phyloP scores from a whole-genome alignment of 176 grass and related monocot species.

The Pontederia crassipes region DNA sequence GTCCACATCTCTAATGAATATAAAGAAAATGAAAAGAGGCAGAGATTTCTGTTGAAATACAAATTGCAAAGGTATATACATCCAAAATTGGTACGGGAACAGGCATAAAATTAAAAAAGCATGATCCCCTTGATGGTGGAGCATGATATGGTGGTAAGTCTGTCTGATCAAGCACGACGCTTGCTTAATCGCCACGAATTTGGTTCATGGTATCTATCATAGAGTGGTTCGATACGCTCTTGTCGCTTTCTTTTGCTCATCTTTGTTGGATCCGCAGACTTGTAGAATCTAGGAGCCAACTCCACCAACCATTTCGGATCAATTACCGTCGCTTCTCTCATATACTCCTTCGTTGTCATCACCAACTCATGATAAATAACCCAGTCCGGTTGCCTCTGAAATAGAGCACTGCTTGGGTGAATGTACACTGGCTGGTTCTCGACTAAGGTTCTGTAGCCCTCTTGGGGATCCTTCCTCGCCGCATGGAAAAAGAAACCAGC shows the following conservation, averaged over 20 bases:
- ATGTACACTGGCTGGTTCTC: slow-evolving; percentile 92
- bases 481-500: slow-evolving; percentile 91
- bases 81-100: too few relatives aligned
- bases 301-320: slow-evolving; percentile 81
- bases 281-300: slow-evolving; percentile 77
- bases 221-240: slow-evolving; percentile 84
- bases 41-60: too few relatives aligned
- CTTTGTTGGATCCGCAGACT: slow-evolving; percentile 59
- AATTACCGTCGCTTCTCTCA: slow-evolving; percentile 69
- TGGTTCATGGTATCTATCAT: slow-evolving; percentile 81
- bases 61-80: too few relatives aligned
- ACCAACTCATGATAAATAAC: slow-evolving; percentile 86
- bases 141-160: too few relatives aligned
- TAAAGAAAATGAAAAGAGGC: too few relatives aligned
- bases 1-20: too few relatives aligned
- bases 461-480: slow-evolving; percentile 76
- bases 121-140: too few relatives aligned
- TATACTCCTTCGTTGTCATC: slow-evolving; percentile 90
- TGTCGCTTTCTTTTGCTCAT: slow-evolving; percentile 91
- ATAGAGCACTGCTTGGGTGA: slow-evolving; percentile 71
- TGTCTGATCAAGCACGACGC: slow-evolving; percentile 49
- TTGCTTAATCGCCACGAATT: slow-evolving; percentile 97
- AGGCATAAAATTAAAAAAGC: too few relatives aligned
- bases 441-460: slow-evolving; percentile 82
- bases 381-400: slow-evolving; percentile 93